Conservation (phyloP, 169 alveolate species). For the Cryptosporidium andersoni region DNA sequence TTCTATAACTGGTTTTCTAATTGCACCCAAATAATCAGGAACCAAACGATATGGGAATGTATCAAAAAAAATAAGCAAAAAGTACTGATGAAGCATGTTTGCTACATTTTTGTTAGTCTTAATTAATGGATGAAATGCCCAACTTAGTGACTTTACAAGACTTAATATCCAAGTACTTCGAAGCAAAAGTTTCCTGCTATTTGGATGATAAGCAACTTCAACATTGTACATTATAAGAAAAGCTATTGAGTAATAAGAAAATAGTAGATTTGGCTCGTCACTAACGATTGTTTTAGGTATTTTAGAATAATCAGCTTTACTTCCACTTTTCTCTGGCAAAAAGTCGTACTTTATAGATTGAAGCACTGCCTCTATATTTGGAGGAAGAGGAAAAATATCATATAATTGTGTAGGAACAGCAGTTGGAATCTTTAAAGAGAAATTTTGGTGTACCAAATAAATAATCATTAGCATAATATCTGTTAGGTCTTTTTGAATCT, state of each 20-base stretch:
- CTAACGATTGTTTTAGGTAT: conserved; percentile 47
- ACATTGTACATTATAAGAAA: conserved; percentile 61
- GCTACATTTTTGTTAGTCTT: conserved; percentile 50
- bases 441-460: conserved; percentile 23
- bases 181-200: conserved; percentile 20
- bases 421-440: conserved; percentile 27
- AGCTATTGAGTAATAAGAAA: conserved; percentile 63
- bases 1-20: conserved; percentile 69
- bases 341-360: conserved; percentile 46
- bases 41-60: conserved; percentile 66
- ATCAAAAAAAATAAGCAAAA: conserved; percentile 42
- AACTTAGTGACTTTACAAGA: conserved; percentile 26
- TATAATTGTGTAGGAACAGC: conserved; percentile 23
- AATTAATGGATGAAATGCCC: conserved; percentile 60
- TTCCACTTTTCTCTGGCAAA: neutral
- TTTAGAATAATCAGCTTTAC: neutral
- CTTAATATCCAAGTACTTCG: conserved; percentile 40
- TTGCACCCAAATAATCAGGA: conserved; percentile 68
- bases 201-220: conserved; percentile 20
- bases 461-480: conserved; percentile 35
- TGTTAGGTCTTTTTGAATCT: conserved; percentile 20
- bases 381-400: conserved; percentile 64
- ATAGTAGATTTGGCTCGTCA: conserved; percentile 57
- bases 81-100: conserved; percentile 65
- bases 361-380: conserved; percentile 61